Base-by-base conservation (phyloP, 164 flowering plant species). In the Vitis labrusca region DNA sequence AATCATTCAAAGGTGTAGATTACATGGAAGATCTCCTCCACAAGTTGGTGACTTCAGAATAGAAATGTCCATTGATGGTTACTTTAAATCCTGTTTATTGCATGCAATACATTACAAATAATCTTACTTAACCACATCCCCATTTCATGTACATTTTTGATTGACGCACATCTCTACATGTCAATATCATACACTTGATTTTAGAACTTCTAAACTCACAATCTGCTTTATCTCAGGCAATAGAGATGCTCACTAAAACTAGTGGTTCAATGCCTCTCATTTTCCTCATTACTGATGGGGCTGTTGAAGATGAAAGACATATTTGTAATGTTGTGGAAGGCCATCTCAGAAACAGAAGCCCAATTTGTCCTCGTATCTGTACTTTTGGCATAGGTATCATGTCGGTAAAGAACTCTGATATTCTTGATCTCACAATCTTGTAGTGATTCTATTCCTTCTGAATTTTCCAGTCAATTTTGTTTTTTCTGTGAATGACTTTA, bases 281-380 rank as follows among this genome's bases (percentile, higher is more conserved):
- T 69, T 82, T 95, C 74, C 88, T 95, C n/a, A 69, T 95, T 58
- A 91, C 98, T 57, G 99, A 95, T 80, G 99, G 99, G 32, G 32
- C 95, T 76, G 97, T 93, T 72, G 89, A 90, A 73, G 86, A 91
- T 78, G 99, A 95, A 76, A 88, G 86, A 76, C 85, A 82, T 48
- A 88, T 95, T 48, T 95, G 98, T 75, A 75, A 86, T 73, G 50
- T 76, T 9, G 30, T 90, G 74, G 79, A 81, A 82, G 75, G 56
- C 63, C 81, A 72, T 58, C 50, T 82, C 44, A 68, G 44, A 66
- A 79, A 73, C 57, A 65, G 69, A 69, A 74, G 77, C 64, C 71
- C 82, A 53, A 44, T 80, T 10, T 74, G 76, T 69, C 91, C 91
- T 54, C 89, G 94, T 37, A 76, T 91, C 67, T 85, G 79, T 60